Evolutionary conservation across 331 rosid species (phyloP).

Genomic region (Acacia pycnantha): DNA sequence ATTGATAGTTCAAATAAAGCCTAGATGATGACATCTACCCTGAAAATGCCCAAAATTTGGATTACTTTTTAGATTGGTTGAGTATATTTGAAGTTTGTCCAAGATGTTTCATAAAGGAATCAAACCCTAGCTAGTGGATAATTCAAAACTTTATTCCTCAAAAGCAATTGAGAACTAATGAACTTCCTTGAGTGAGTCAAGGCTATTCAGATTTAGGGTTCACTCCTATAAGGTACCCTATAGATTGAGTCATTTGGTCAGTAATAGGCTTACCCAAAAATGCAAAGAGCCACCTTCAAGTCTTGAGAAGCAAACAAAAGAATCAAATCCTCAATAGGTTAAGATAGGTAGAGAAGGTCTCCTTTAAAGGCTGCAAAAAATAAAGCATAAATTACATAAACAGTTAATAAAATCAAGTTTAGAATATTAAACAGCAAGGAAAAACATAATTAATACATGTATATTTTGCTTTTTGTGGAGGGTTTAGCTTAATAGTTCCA

Average conservation of each 20-base stretch:
- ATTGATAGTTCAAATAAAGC: not conserved
- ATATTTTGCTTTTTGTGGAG: not conserved
- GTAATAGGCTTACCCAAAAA: not conserved
- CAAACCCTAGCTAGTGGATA: not conserved
- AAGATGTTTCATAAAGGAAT: not conserved
- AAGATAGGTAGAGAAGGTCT: not conserved
- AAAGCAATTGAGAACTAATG: not conserved
- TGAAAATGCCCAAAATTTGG: not conserved
- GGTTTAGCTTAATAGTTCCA: not conserved
- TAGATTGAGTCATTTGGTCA: conserved; percentile 1
- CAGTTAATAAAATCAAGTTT: not conserved
- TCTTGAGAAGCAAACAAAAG: conserved; percentile 4
- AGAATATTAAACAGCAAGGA: not conserved
- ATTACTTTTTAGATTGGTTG: not conserved
- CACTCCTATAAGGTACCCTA: not conserved
- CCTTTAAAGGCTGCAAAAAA: not conserved
- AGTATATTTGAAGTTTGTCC: not conserved
- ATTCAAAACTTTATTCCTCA: not conserved
- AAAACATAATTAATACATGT: not conserved
- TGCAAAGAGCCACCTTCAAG: not conserved
- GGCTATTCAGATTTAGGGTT: not conserved
- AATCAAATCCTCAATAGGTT: not conserved
- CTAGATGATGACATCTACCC: not conserved
- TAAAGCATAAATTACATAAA: not conserved
- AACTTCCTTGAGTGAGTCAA: not conserved